A percentile compares a stretch with the other conserved stretches of the same genome.
Evolutionary conservation across 2,329 filamentous ascomycete species (phyloP).

Genomic region (Aureobasidium vineae): DNA sequence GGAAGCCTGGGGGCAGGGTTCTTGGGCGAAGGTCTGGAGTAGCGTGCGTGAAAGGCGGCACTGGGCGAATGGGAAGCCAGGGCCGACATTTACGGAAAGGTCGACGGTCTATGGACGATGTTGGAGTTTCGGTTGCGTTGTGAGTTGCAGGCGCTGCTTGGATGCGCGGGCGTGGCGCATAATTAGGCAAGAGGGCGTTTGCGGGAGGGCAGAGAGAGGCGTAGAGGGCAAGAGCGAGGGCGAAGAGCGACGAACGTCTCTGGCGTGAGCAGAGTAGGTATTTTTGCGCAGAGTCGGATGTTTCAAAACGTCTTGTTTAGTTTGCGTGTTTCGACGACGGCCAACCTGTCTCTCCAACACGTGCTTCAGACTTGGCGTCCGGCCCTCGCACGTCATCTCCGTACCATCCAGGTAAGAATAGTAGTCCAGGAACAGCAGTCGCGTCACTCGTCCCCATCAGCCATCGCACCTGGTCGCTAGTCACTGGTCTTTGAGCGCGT

Average conservation of each 20-base stretch:
- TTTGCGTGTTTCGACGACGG: slow-evolving; percentile 8
- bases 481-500: neutral
- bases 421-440: neutral
- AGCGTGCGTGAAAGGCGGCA: slow-evolving; percentile 29
- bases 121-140: neutral
- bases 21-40: slow-evolving; percentile 9
- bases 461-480: neutral
- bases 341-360: neutral
- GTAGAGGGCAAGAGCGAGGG: neutral
- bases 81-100: slow-evolving; percentile 34
- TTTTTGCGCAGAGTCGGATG: neutral
- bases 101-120: neutral
- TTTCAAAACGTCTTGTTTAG: slow-evolving; percentile 10
- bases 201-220: slow-evolving; percentile 16
- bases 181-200: slow-evolving; percentile 14
- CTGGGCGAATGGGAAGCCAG: slow-evolving; percentile 37
- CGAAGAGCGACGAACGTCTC: neutral
- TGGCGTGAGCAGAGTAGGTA: neutral
- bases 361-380: neutral
- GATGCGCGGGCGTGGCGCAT: slow-evolving; percentile 27
- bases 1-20: slow-evolving; percentile 7
- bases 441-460: neutral
- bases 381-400: neutral
- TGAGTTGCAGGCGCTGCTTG: neutral
- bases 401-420: neutral